Base-by-base conservation (phyloP, 805 yeast species). In the Ogataea naganishii region DNA sequence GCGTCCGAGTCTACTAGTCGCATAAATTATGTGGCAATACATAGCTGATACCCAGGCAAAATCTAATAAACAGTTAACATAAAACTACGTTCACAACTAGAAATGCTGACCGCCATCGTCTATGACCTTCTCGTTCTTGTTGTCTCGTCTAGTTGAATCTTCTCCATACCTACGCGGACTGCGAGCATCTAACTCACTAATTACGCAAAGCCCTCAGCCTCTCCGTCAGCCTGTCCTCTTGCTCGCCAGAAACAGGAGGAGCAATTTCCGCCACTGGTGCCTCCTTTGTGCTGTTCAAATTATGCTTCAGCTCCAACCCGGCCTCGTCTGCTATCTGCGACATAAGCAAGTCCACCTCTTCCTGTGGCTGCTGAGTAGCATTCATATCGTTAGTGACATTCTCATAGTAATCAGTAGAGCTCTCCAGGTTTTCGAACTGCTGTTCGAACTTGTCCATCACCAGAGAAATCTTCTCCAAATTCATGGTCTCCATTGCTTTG, bases 401-500 rank as follows among this genome's bases (percentile, higher is more conserved):
- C 55, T 89, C 97, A 53, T 92, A 89, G 51, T 89, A 92, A 40
- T 86, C 81, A 0, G 96, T 80, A 19, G 94, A 74, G 6, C 95
- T 92, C 52, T 92, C 98, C 43, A 92, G 61, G 47, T 92, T 97
- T 56, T 92, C 97, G 47, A 92, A 92, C 53, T 92, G 99, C 34
- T 69, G 74, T 56, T 92, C 99, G 53, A 92, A 92, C 54, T 85
- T 88, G 56, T 92, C 98, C 97, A 92, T 92, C 9, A 92, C 89
- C 57, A 86, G 58, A 5, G 96, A 84, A 18, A 92, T 92, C 44
- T 74, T 75, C 56, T 92, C 97, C 38, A 92, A 62, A 54, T 92
- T 92, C 98, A 92, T 92, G 14, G 89, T 78, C 46, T 84, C 92
- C 60, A 92, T 69, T 2, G 98, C 98, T 47, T 74, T 77, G 55